Percentiles rank a stretch among this genome's conserved stretches.
Evolutionary conservation across 1,139 yeast species (phyloP).

Genomic region (Pneumocystis sp.): DNA sequence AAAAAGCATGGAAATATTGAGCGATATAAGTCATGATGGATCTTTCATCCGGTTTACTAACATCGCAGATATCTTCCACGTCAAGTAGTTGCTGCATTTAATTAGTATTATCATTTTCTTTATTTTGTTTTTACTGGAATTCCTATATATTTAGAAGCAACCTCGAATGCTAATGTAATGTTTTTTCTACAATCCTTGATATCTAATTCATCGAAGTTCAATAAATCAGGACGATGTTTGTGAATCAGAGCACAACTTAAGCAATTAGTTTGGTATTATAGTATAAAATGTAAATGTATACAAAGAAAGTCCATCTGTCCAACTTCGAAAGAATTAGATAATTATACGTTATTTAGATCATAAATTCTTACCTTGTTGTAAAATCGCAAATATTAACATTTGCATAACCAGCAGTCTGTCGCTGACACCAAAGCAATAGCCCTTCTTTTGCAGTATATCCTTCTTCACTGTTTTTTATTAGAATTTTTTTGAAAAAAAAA

Average conservation of each 20-base stretch:
- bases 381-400: slow-evolving; percentile 30
- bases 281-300: background rate
- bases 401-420: slow-evolving; percentile 28
- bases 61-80: slow-evolving; percentile 39
- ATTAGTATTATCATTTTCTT: background rate
- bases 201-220: slow-evolving; percentile 28
- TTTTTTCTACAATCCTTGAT: slow-evolving; percentile 22
- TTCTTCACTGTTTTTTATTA: slow-evolving; percentile 20
- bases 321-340: slow-evolving; percentile 19
- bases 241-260: slow-evolving; percentile 30
- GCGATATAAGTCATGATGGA: slow-evolving; percentile 51
- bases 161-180: slow-evolving; percentile 26
- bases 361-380: slow-evolving; percentile 15
- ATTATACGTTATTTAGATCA: background rate
- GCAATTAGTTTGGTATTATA: background rate
- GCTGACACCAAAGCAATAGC: slow-evolving; percentile 31
- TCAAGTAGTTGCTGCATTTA: slow-evolving; percentile 32
- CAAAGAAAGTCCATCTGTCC: slow-evolving; percentile 37
- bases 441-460: slow-evolving; percentile 33
- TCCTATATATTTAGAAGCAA: slow-evolving; percentile 33
- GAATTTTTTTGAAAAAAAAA: background rate
- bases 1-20: slow-evolving; percentile 47
- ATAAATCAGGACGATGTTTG: slow-evolving; percentile 31
- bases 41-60: slow-evolving; percentile 45
- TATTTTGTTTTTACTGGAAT: slow-evolving; percentile 28